A percentile compares a stretch with the other conserved stretches of the same genome.
Conservation (phyloP, 2,329 filamentous ascomycete genomes). For the Acephala macrosclerotiorum region DNA sequence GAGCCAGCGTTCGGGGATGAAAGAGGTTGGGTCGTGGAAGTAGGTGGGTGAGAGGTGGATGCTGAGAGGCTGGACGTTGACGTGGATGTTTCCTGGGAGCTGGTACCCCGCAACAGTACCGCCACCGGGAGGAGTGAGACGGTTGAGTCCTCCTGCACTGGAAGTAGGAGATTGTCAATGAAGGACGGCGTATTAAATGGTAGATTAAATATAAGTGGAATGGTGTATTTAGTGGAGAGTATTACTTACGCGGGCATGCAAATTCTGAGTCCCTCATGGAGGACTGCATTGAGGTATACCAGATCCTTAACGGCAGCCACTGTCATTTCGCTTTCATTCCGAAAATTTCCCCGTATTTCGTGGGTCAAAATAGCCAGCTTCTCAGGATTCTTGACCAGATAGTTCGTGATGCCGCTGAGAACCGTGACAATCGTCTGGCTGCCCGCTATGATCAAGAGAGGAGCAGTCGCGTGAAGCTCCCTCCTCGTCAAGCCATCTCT, state of each 20-base stretch:
- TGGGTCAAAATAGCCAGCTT: neutral
- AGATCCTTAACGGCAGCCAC: neutral
- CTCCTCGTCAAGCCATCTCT: neutral
- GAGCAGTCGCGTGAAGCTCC: neutral
- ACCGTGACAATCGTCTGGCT: neutral
- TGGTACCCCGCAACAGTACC: constrained; percentile 6
- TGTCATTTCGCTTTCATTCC: neutral
- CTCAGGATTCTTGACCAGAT: neutral
- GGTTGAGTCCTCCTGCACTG: neutral
- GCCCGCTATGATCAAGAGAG: neutral
- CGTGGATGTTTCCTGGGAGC: constrained; percentile 16
- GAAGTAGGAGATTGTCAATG: neutral
- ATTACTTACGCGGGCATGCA: neutral
- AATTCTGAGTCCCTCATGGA: neutral
- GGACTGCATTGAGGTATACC: neutral
- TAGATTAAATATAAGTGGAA: no score
- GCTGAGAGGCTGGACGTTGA: constrained; percentile 19
- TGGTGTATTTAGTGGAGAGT: no score
- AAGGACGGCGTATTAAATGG: no score
- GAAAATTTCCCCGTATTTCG: neutral
- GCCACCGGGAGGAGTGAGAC: constrained; percentile 2
- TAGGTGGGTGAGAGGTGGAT: constrained; percentile 9
- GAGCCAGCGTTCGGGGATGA: constrained; percentile 36
- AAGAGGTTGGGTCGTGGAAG: constrained; percentile 27
- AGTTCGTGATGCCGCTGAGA: neutral